Evolutionary conservation across 345 rosid genomes (phyloP), one percentile per base, ranked within the genome.

Genomic region (Lumnitzera littorea): DNA sequence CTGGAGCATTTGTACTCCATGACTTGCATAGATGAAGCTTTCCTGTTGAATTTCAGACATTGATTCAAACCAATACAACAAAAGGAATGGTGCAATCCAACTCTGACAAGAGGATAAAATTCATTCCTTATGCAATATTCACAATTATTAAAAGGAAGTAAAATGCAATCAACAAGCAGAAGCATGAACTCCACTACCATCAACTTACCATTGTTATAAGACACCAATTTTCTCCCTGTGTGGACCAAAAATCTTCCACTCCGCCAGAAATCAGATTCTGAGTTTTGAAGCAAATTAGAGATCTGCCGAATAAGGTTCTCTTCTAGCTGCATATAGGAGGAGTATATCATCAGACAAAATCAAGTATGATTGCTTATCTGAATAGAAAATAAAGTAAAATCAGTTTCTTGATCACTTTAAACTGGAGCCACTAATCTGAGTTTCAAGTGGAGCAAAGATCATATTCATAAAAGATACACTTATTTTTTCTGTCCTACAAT

Each of bases 1-100:
- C 88, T 6, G 98, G 96, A 36, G 88, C 80, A 76, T 73, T 81
- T 15, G 84, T 68, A 70, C 74, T 78, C 91, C 98, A 81, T 0
- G 88, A 80, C 79, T 82, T 91, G 81, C 85, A 82, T 52, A 82
- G 61, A 15, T 78, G 85, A 67, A 91, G 51, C 54, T 71, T 80
- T 67, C 98, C 98, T 91, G 79, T 61, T 9, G 67, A 48, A 63
- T 75, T 53, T 50, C 53, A 70, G 48, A 24, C 11, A 24, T 24
- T 15, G 15, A 46, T 2, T 15, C n/a, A 24, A 27, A 16, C 12
- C 17, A 55, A 31, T 17, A 52, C 4, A 24, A 20, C 1, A 15
- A 11, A 46, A n/a, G 48, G 41, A 24, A 50, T 13, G 24, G 15
- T 36, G 43, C 43, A 36, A 5, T 36, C 11, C 43, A 36, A 36